Base-by-base conservation (phyloP, 192 early-diverging fungal species). In the Dispira parvispora region DNA sequence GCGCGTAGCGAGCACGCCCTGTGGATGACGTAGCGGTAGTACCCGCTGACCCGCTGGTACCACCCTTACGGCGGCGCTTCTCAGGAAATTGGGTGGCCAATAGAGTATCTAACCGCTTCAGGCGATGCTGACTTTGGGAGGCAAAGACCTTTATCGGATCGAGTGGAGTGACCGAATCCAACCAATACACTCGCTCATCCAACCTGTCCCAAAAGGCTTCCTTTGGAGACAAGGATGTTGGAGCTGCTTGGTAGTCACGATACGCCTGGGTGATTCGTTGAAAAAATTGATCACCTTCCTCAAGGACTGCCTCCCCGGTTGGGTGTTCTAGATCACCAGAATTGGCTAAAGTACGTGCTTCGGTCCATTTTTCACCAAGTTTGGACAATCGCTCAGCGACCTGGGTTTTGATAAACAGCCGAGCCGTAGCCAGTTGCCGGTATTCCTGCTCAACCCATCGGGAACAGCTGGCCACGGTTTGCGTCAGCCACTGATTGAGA, bases 131-230 rank as follows among this genome's bases (percentile, higher is more conserved):
- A n/a, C 26, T 52, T 52, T 26, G 50, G 21, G 50, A 25, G 18
- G 50, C 50, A 26, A 26, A 11, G 18, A 26, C 3, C 18, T 52
- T 52, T 11, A 52, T n/a, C 26, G 50, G 50, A 9, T 52, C 50
- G 26, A 52, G 20, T 52, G 50, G 50, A 20, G 26, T 43, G 0
- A 23, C 46, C 49, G 55, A 42, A 8, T 57, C 55, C 26, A 57
- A 42, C 55, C 55, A 57, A 27, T 57, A 57, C 55, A 57, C 55
- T 8, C 55, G 55, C 8, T 57, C 55, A n/a, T 57, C 55, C 6
- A 57, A 38, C 23, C 1, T 3, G n/a, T 50, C 49, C 16, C n/a
- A 23, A 50, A 18, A 18, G n/a, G 49, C 4, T 23, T 18, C 49
- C 23, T 8, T 23, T 1, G 49, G 49, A 8, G n/a, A 50, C 49